Conservation (phyloP, 2,329 filamentous ascomycete genomes). For the Onygenales sp. region DNA sequence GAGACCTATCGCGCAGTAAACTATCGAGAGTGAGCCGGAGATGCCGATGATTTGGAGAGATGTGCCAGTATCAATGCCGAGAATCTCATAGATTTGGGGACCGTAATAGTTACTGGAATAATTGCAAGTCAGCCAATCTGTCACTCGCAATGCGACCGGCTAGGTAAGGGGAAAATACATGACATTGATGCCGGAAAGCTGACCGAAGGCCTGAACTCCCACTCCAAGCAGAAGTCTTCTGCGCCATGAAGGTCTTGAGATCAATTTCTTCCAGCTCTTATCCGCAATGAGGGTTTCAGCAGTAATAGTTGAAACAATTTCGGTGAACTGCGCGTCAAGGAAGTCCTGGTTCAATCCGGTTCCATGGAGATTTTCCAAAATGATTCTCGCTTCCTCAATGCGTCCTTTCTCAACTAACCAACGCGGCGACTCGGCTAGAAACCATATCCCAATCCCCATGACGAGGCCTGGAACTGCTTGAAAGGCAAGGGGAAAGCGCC, state of each 20-base stretch:
- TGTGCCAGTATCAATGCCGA: slow-evolving; percentile 47
- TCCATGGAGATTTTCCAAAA: slow-evolving; percentile 46
- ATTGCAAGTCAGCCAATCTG: too few relatives aligned
- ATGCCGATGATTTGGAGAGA: slow-evolving; percentile 49
- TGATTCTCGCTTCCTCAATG: slow-evolving; percentile 39
- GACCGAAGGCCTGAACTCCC: slow-evolving; percentile 55
- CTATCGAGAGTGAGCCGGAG: slow-evolving; percentile 38
- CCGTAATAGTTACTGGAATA: slow-evolving; percentile 25
- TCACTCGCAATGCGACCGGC: too few relatives aligned
- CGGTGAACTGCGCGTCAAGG: slow-evolving; percentile 48
- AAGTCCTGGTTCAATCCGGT: slow-evolving; percentile 47
- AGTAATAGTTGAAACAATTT: slow-evolving; percentile 54
- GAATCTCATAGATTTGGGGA: slow-evolving; percentile 29
- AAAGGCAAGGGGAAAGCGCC: slow-evolving; percentile 38
- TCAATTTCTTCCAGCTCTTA: slow-evolving; percentile 29
- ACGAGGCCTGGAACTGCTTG: slow-evolving; percentile 37
- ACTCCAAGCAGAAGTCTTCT: slow-evolving; percentile 53
- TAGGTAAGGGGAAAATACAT: slow-evolving; percentile 12
- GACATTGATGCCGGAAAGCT: slow-evolving; percentile 39
- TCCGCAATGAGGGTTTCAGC: slow-evolving; percentile 48
- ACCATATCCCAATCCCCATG: slow-evolving; percentile 34
- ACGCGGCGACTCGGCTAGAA: slow-evolving; percentile 16
- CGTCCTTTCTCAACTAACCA: slow-evolving; percentile 35
- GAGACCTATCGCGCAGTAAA: slow-evolving; percentile 36
- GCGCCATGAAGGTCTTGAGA: slow-evolving; percentile 41